Evolutionary conservation across 1,284 basidiomycete species (phyloP), one percentile per base, ranked within the genome.

Genomic region (Thecaphora thlaspeos): DNA sequence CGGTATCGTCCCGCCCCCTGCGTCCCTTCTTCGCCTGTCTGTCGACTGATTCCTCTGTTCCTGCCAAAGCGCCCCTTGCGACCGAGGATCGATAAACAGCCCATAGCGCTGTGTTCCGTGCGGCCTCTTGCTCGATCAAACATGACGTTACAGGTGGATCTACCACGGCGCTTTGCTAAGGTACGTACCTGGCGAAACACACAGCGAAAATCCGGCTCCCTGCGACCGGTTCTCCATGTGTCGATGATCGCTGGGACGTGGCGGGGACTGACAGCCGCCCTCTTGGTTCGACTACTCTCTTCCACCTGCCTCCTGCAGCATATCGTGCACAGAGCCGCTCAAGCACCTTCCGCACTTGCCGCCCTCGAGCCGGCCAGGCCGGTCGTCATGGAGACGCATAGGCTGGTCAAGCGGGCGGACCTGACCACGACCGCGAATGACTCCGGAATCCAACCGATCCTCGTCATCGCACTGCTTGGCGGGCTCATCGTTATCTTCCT

Each of bases 401-500:
- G 17, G 7, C 9, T 40, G 14, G 18, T 40, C 32, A 34, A 34
- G 32, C 32, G 32, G 15, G 32, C 15, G 9, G 11, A 30, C 12
- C 17, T 28, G 4, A 50, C 56, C 19, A 54, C 36, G n/a, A 47
- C 45, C 19, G 36, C 21, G 28, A 58, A 68, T 22, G 55, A 53
- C 3, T 64, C 65, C 5, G 48, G 56, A 37, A 50, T 68, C 23
- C 19, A 47, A 26, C 51, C 55, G 5, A 38, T 51, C 22, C 45
- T 45, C 14, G 65, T 64, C 19, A 53, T 55, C 49, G 53, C 51
- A 41, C 18, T 68, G 11, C 42, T 68, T 4, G 65, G 65, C 9
- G 61, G 56, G 11, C 49, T 68, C 22, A 1, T 61, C 10, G 65
- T 45, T 37, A 37, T 52, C 28, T 68, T 68, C 48, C n/a, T 64